Percentiles rank a stretch among this genome's conserved stretches.
These are phyloP conservation scores for Rhizopogon rudus DNA, from an alignment of 768 basidiomycete species.

Conservation along the genomic window DNA sequence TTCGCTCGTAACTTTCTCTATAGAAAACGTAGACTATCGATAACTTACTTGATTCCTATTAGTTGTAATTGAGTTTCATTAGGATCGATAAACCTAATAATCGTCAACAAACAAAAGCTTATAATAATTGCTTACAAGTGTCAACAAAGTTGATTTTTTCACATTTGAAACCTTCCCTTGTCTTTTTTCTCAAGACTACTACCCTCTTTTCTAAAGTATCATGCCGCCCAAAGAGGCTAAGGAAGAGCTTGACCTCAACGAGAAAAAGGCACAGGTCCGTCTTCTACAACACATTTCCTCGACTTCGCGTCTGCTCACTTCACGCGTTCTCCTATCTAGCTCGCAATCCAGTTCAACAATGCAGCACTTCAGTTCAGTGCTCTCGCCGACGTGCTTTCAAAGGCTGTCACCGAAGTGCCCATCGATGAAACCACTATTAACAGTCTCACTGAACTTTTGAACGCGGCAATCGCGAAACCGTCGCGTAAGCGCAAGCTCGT, in stretches of 20 bases:
- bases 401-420: constrained; percentile 36
- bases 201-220: constrained; percentile 12
- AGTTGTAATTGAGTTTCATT: constrained; percentile 30
- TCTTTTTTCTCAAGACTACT: constrained; percentile 14
- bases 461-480: constrained; percentile 22
- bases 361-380: constrained; percentile 64
- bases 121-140: constrained; percentile 31
- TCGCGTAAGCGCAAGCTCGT: constrained; percentile 51
- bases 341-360: constrained; percentile 46
- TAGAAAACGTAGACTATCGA: constrained; percentile 6
- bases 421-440: constrained; percentile 22
- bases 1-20: background rate
- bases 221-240: constrained; percentile 24
- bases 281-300: background rate
- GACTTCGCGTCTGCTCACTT: constrained; percentile 1
- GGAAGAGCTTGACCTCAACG: constrained; percentile 22
- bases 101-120: constrained; percentile 35
- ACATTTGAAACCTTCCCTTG: constrained; percentile 35
- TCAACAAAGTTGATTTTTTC: constrained; percentile 38
- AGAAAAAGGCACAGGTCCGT: constrained; percentile 26
- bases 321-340: constrained; percentile 33
- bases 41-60: constrained; percentile 27
- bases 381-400: constrained; percentile 56
- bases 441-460: constrained; percentile 22
- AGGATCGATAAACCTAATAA: constrained; percentile 26